Evolutionary conservation across 2,329 filamentous ascomycete genomes (phyloP), one percentile per base, ranked within the genome.

Genomic region (Neocatenulostroma microsporum): DNA sequence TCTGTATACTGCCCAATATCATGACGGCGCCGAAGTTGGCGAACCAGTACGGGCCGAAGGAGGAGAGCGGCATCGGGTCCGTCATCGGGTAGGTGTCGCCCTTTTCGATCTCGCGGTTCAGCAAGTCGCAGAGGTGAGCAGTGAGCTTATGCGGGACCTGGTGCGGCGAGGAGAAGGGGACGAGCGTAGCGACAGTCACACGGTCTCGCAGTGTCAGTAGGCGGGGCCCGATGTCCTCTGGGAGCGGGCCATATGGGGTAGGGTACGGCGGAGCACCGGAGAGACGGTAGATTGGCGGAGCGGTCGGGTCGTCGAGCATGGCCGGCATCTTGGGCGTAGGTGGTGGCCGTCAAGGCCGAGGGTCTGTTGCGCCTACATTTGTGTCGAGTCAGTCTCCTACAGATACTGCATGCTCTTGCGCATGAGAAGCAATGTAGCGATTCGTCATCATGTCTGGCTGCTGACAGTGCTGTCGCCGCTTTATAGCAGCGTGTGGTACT

Each of bases 31-130:
- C 85, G 55, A 94, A 94, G 61, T 87, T 86, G 54, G 85, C 82
- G 60, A 94, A 89, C 87, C 87, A 94, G 64, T 93, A 91, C 36
- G 74, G 68, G 8, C 79, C 80, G 56, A 94, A 94, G 45, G 73
- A 75, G 14, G 83, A 77, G n/a, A 81, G 66, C 4, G 80, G 68
- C 62, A 94, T 76, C 13, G 78, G 69, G 35, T 88, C 80, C 51
- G 81, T 76, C 82, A 93, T 89, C 15, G 87, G 85, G 60, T 94
- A 94, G 1, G 87, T 93, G 60, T 94, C 86, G 39, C 87, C 87
- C 61, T 85, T 84, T 55, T 91, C 84, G 54, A 94, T 91, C 62
- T 94, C 87, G 62, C 84, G 82, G 60, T 88, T 89, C 51, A 94
- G 73, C 63, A 91, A 82, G 54, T 86, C 82, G 50, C 76, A 83